phyloP scores from a whole-genome alignment of 768 basidiomycete species.

The Rhodosporidiobolus sp. region DNA sequence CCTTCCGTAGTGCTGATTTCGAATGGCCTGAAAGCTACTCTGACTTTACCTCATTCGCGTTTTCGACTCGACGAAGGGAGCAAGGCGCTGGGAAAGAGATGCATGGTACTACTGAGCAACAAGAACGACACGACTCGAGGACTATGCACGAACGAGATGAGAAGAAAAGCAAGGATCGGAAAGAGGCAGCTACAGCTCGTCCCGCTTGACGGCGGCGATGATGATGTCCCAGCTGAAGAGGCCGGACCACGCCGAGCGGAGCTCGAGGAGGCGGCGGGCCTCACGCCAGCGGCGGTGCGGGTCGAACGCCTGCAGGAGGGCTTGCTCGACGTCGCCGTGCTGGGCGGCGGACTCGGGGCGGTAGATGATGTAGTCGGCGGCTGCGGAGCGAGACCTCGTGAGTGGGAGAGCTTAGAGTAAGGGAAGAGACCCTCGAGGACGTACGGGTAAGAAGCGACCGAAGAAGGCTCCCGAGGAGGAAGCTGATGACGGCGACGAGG shows the following conservation, averaged over 20 bases:
- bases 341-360: conserved; percentile 15
- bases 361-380: conserved; percentile 40
- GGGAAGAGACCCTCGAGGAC: conserved; percentile 59
- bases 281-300: conserved; percentile 40
- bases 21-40: no score
- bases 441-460: conserved; percentile 83
- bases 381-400: conserved; percentile 1
- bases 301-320: conserved; percentile 35
- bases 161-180: not conserved
- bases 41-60: no score
- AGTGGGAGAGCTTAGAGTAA: no score
- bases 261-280: conserved; percentile 40
- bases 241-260: conserved; percentile 17
- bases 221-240: conserved; percentile 38
- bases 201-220: conserved; percentile 37
- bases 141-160: not conserved
- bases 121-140: not conserved
- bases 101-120: not conserved
- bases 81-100: no score
- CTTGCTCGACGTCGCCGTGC: conserved; percentile 33
- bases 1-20: no score
- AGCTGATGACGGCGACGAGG: conserved; percentile 76
- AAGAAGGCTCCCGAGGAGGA: conserved; percentile 84
- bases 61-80: no score
- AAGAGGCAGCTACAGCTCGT: not conserved